Conservation (phyloP, 768 basidiomycete genomes). For the Serendipita vermifera region DNA sequence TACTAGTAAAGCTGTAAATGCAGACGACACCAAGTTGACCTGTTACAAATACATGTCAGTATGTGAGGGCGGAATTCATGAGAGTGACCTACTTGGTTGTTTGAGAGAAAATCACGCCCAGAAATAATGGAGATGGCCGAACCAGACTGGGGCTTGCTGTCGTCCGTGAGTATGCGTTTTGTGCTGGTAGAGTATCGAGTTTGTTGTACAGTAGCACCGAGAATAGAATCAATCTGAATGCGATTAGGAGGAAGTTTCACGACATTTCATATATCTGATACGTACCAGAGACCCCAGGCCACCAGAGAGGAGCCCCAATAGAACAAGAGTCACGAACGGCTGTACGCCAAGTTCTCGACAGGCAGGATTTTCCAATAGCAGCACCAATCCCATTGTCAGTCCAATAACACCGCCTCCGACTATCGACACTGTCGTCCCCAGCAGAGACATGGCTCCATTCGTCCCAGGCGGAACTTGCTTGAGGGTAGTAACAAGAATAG, state of each 20-base stretch:
- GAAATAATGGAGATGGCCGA: constrained; percentile 35
- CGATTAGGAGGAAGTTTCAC: not conserved
- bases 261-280: constrained; percentile 11
- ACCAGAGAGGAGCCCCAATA: constrained; percentile 55
- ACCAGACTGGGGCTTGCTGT: constrained; percentile 21
- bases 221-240: constrained; percentile 64
- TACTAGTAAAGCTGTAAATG: constrained; percentile 27
- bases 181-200: constrained; percentile 56
- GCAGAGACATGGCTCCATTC: constrained; percentile 71
- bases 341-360: constrained; percentile 33
- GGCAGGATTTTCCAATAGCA: constrained; percentile 48
- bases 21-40: constrained; percentile 36
- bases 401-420: constrained; percentile 67
- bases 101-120: constrained; percentile 61
- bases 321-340: constrained; percentile 33
- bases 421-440: constrained; percentile 62
- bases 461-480: constrained; percentile 73
- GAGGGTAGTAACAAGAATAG: constrained; percentile 68
- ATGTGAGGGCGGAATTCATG: not conserved
- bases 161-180: constrained; percentile 53
- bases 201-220: constrained; percentile 77
- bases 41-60: constrained; percentile 14
- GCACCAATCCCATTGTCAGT: constrained; percentile 37
- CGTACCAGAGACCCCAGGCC: constrained; percentile 67
- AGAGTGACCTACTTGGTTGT: constrained; percentile 56